Conservation (phyloP, 345 rosid species). For the Theobroma cacao region DNA sequence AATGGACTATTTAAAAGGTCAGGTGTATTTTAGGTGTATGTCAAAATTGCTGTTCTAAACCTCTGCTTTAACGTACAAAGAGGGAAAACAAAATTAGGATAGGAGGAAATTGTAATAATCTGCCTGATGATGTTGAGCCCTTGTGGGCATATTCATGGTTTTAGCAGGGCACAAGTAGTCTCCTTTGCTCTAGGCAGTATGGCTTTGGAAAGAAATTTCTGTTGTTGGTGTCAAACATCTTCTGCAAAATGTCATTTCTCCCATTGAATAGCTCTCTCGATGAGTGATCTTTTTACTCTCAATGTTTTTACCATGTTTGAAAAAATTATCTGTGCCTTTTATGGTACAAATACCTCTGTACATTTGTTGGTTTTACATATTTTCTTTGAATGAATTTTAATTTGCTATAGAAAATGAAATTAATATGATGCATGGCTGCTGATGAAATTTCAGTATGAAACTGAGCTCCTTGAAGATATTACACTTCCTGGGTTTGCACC, state of each 20-base stretch:
- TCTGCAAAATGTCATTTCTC: neutral
- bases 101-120: neutral
- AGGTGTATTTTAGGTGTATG: neutral
- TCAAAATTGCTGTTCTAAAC: neutral
- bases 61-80: neutral
- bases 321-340: neutral
- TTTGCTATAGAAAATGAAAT: neutral
- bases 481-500: conserved; percentile 64
- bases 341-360: neutral
- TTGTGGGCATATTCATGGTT: neutral
- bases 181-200: neutral
- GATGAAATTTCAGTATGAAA: conserved; percentile 62
- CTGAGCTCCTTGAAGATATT: conserved; percentile 78
- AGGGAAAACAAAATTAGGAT: neutral
- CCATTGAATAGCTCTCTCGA: neutral
- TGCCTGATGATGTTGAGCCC: neutral
- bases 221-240: neutral
- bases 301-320: neutral
- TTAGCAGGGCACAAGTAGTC: neutral
- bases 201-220: neutral
- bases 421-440: neutral
- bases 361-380: neutral
- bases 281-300: neutral
- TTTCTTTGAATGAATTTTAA: neutral
- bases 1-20: neutral